phyloP scores from a whole-genome alignment of 208 protist genomes.

The Herpetomonas samuelpessoai region DNA sequence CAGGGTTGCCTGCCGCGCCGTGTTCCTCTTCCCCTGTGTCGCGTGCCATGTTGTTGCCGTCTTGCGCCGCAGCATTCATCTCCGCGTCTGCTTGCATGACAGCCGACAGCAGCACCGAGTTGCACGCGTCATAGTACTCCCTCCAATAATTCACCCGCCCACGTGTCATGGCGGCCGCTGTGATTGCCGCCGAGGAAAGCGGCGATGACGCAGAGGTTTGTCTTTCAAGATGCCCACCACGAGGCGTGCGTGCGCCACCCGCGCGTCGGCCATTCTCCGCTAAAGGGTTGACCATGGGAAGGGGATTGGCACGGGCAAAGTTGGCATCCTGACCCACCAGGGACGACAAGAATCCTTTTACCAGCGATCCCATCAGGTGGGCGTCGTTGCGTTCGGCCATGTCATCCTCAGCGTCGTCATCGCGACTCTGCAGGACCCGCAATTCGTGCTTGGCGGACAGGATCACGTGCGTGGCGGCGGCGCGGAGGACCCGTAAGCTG shows the following conservation, averaged over 20 bases:
- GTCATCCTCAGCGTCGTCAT: slow-evolving; percentile 14
- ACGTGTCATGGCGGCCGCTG: too few relatives aligned
- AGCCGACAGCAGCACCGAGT: not conserved
- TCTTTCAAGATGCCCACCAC: too few relatives aligned
- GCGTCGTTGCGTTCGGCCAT: slow-evolving; percentile 12
- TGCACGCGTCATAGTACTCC: slow-evolving; percentile 4
- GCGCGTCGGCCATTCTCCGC: too few relatives aligned
- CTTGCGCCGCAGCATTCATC: too few relatives aligned
- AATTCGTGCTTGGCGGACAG: slow-evolving; percentile 27
- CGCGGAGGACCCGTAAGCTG: slow-evolving; percentile 65
- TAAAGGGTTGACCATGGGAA: not conserved
- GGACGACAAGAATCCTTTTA: not conserved
- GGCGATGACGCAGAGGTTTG: too few relatives aligned
- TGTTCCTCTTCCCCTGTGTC: too few relatives aligned
- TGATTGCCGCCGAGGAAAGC: too few relatives aligned
- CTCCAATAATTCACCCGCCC: not conserved
- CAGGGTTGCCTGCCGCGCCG: too few relatives aligned
- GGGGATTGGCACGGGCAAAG: not conserved
- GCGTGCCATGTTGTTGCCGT: too few relatives aligned
- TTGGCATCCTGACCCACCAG: not conserved
- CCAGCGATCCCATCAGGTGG: slow-evolving; percentile 2
- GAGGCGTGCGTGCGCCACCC: too few relatives aligned
- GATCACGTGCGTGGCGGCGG: slow-evolving; percentile 51
- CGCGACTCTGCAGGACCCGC: slow-evolving; percentile 1
- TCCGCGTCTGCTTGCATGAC: not conserved